Evolutionary conservation across 1,139 yeast genomes (phyloP), one percentile per base, ranked within the genome.

Genomic region (Candida mesenterica): DNA sequence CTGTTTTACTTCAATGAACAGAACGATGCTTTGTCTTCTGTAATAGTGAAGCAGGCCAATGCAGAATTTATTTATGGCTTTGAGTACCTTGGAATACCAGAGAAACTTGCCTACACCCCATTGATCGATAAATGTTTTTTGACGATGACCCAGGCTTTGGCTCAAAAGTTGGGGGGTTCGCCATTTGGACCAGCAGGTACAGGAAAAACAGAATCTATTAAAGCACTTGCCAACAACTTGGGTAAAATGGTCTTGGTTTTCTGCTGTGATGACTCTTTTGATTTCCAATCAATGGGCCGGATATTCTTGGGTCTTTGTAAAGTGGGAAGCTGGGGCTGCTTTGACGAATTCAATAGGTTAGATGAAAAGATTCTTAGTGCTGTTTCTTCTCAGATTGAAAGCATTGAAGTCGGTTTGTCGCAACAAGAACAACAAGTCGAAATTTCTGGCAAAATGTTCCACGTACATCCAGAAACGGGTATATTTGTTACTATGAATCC

Each of bases 131-230:
- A 72, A 12, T 78, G 89, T 41, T 87, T 75, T 52, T 55, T 82
- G 22, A 66, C 90, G 0, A 75, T 90, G 79, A 70, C 86, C 0
- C 86, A 82, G 43, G 94, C 97, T 0, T 57, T 89, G 18, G 73
- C 76, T 24, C 88, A 81, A 46, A 74, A 74, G 28, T 64, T 80
- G 10, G 97, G 97, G n/a, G 96, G 96, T 0, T 83, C 96, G 1
- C 87, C 96, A 1, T 81, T 83, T 59, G 98, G 98, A 0, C 97
- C 98, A 2, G 97, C 98, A 3, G 98, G 97, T 32, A 92, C 97
- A 0, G 98, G 97, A 48, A 90, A 92, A 55, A 92, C 98, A 0
- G 98, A 92, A 53, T 75, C 96, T 0, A 74, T 90, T 15, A 92
- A 92, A 53, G 87, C 96, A 0, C 65, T 90, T 20, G 97, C 95